Base-by-base conservation (phyloP, 2,329 filamentous ascomycete genomes). In the Scopulariopsis brevicaulis region DNA sequence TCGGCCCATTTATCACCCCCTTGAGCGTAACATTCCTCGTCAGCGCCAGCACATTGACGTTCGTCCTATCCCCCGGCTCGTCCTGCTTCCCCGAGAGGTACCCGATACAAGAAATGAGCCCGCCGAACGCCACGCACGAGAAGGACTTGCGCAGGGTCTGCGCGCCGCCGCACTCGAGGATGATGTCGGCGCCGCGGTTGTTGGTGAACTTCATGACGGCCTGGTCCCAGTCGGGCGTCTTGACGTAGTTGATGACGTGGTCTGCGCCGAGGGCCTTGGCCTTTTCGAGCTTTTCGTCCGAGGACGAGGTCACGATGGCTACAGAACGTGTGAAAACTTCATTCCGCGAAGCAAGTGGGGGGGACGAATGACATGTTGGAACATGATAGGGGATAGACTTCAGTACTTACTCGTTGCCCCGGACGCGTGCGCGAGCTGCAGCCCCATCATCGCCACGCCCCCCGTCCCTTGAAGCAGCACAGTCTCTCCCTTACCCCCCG, bases 1-100 rank as follows among this genome's bases (percentile, higher is more conserved):
- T 65, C 11, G 84, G 82, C 0, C 84, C 85, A 66, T 86, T 86
- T 32, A 86, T 64, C 7, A 87, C 78, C 0, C 85, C 75, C 64
- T 75, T 75, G 55, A 78, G 66, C 35, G 76, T 78, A 15, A 75
- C 73, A 60, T 77, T 78, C 59, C 73, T 66, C 58, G 71, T 62
- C 61, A 77, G 61, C n/a, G 75, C 76, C 58, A 79, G 70, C 32
- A 87, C 69, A 63, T 86, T 87, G 15, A 84, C 77, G 61, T 85
- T 84, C 8, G 79, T 71, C 52, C 80, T 67, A 66, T 83, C 79
- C 0, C 74, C 77, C 4, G 71, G 68, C 0, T 73, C 74, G 63
- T 86, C 83, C 60, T 81, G 71, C 67, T 86, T 75, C 12, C 77
- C 77, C 1, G 72, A 73, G 1, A 78, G 64, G 63, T 78, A 77